These are phyloP conservation scores for Lactifluus piperatus DNA, from an alignment of 768 basidiomycete species.

Conservation along the genomic window DNA sequence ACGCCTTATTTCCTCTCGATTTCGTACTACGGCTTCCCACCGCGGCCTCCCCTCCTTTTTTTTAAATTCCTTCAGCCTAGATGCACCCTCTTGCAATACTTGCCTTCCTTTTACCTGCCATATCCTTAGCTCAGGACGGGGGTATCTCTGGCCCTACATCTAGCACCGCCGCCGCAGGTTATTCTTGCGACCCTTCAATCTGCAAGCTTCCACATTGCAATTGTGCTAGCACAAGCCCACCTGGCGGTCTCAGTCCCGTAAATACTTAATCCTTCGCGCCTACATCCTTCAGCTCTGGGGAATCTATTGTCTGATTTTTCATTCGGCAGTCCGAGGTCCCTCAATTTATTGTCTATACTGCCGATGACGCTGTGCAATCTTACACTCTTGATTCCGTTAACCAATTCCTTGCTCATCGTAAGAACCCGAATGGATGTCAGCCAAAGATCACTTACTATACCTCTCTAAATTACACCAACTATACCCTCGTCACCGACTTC, in stretches of 20 bases:
- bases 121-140: conserved; percentile 38
- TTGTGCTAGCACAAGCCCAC: conserved; percentile 65
- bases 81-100: conserved; percentile 17
- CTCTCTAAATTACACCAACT: conserved; percentile 66
- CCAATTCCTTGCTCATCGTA: conserved; percentile 63
- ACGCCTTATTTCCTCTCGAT: background rate
- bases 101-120: conserved; percentile 13
- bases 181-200: conserved; percentile 55
- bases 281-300: background rate
- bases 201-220: conserved; percentile 66
- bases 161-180: conserved; percentile 48
- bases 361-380: conserved; percentile 68
- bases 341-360: conserved; percentile 65
- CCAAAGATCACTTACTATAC: conserved; percentile 72
- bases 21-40: background rate
- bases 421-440: conserved; percentile 69
- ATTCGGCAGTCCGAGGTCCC: conserved; percentile 46
- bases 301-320: background rate
- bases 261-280: conserved; percentile 27
- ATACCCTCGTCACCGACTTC: conserved; percentile 71
- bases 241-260: conserved; percentile 59
- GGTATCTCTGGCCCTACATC: conserved; percentile 43
- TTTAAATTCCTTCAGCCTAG: background rate
- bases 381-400: conserved; percentile 71
- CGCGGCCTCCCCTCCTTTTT: background rate